Evolutionary conservation across 1,284 basidiomycete genomes (phyloP), one percentile per base, ranked within the genome.

Genomic region (Paramarasmius palmivorus): DNA sequence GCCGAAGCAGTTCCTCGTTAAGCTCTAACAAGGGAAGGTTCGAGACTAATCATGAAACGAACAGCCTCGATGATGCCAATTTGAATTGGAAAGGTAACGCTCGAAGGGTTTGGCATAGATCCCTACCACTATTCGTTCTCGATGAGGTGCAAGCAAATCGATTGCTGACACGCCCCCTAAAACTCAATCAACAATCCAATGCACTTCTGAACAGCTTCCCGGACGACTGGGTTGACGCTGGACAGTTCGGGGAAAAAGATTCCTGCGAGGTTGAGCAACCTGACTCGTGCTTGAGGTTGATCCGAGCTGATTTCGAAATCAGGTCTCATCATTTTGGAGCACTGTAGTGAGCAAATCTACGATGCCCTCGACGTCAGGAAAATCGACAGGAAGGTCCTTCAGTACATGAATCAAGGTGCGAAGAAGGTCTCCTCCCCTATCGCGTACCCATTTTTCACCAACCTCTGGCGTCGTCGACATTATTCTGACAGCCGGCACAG

Each of bases 61-160:
- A 99, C 87, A 10, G 95, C 95, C 66, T 99, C 97, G 54, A 99
- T 95, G 81, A 98, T 95, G 29, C 95, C 97, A 54, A 99, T 98
- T 70, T 99, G 97, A 69, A 96, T 93, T 14, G 91, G 83, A 67
- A 98, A 96, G 1, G 95, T 17, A 99, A 80, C 0, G 97, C 97
- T 52, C 97, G 83, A n/a, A 99, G 79, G 97, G 97, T 68, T 99
- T 99, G 23, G 91, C 92, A 73, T 93, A 99, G 63, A 99, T 96
- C 1, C 90, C 88, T 17, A 84, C 83, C 47, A 98, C 78, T 67
- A 98, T 86, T 14, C 95, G 88, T 55, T 94, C 91, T 47, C 93
- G 89, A 61, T 95, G 93, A 1, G 92, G 90, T 61, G 85, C 73
- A 45, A 99, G 78, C 20, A 99, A 76, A 36, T 95, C 93, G 38